A percentile compares a stretch with the other conserved stretches of the same genome.
phyloP scores from a whole-genome alignment of 2,329 filamentous ascomycete genomes.

The Cladosporium sp. region DNA sequence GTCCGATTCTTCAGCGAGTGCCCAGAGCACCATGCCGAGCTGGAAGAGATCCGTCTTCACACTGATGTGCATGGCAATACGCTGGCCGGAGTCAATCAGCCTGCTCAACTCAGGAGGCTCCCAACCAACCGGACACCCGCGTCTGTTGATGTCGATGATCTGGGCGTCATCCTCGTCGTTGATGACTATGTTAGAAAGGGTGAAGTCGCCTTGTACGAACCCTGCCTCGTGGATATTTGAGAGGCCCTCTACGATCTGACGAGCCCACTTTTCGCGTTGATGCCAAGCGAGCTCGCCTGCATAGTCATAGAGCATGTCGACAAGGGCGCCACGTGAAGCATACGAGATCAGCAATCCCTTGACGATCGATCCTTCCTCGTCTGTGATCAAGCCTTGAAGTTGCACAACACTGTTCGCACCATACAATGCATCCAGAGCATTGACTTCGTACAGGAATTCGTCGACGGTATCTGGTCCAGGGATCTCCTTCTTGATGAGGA shows the following conservation, averaged over 20 bases:
- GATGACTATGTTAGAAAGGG: slow-evolving; percentile 93
- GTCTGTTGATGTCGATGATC: slow-evolving; percentile 96
- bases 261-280: slow-evolving; percentile 78
- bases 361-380: slow-evolving; percentile 66
- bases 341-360: slow-evolving; percentile 88
- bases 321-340: slow-evolving; percentile 78
- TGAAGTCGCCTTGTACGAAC: slow-evolving; percentile 97
- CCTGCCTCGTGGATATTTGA: slow-evolving; percentile 92
- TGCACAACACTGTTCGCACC: slow-evolving; percentile 73
- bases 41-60: slow-evolving; percentile 97
- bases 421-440: slow-evolving; percentile 75
- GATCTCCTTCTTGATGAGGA: slow-evolving; percentile 96
- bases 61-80: slow-evolving; percentile 94
- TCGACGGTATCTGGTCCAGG: slow-evolving; percentile 92
- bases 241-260: slow-evolving; percentile 82
- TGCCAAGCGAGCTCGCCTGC: slow-evolving; percentile 61
- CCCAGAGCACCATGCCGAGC: slow-evolving; percentile 95
- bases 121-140: slow-evolving; percentile 97
- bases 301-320: slow-evolving; percentile 84
- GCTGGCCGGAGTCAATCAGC: slow-evolving; percentile 80
- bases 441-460: slow-evolving; percentile 96
- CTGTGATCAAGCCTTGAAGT: slow-evolving; percentile 82
- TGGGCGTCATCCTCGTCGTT: slow-evolving; percentile 79
- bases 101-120: slow-evolving; percentile 86
- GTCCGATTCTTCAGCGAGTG: slow-evolving; percentile 78